Evolutionary conservation across 371 early-diverging fungal species (phyloP).

Genomic region (Nosema muscidifuracis): DNA sequence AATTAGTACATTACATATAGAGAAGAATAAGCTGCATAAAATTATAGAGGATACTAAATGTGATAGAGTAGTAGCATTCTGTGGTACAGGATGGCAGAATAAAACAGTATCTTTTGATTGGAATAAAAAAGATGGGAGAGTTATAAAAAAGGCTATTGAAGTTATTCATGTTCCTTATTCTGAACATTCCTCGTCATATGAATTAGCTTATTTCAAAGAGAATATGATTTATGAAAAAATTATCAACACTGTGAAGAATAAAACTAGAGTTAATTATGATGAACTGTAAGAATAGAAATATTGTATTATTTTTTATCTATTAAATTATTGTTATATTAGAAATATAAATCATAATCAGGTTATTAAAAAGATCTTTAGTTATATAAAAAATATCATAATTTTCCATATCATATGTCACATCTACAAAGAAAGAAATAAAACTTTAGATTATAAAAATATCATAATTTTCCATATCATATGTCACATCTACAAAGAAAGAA

Average conservation of each 20-base stretch:
- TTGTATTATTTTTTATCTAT: too few species aligned
- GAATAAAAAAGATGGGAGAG: slow-evolving; percentile 1
- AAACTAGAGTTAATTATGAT: background rate
- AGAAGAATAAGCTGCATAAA: background rate
- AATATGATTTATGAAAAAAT: slow-evolving; percentile 6
- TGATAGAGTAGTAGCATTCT: slow-evolving; percentile 12
- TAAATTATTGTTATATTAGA: too few species aligned
- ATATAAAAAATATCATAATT: too few species aligned
- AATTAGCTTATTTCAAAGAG: slow-evolving; percentile 20
- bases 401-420: too few species aligned
- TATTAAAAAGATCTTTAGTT: too few species aligned
- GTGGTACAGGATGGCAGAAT: slow-evolving; percentile 40
- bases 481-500: too few species aligned
- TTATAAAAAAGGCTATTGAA: slow-evolving; percentile 37
- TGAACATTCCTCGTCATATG: slow-evolving; percentile 24
- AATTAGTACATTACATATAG: slow-evolving; percentile 4
- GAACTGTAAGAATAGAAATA: too few species aligned
- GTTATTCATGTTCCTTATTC: slow-evolving; percentile 27
- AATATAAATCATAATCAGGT: too few species aligned
- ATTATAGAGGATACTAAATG: background rate
- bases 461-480: too few species aligned
- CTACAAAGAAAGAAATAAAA: too few species aligned
- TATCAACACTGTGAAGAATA: slow-evolving; percentile 30
- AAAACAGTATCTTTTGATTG: slow-evolving; percentile 12
- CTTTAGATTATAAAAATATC: too few species aligned